Percentiles rank a stretch among this genome's conserved stretches.
phyloP scores from a whole-genome alignment of 192 early-diverging fungal genomes.

The Physocladia obscura region DNA sequence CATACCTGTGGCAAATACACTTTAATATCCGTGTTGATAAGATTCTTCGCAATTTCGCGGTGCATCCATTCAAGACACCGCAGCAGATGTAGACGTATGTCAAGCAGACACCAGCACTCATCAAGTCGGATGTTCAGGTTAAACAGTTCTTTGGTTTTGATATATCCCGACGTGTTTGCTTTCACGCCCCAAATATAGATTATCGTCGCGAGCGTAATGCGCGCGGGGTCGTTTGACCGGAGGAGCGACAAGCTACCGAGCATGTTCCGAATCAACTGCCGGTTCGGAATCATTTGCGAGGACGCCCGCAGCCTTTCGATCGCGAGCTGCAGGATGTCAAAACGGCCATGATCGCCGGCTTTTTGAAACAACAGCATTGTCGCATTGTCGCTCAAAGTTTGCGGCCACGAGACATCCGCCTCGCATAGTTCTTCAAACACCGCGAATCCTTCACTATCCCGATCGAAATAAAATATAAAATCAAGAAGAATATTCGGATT shows the following conservation, averaged over 20 bases:
- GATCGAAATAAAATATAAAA: slow-evolving; percentile 23
- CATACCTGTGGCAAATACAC: slow-evolving; percentile 24
- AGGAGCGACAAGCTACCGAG: slow-evolving; percentile 3
- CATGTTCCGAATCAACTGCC: slow-evolving; percentile 14
- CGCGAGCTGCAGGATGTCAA: slow-evolving; percentile 15
- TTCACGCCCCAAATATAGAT: slow-evolving; percentile 27
- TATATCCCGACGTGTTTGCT: slow-evolving; percentile 11
- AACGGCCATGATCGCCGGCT: slow-evolving; percentile 5
- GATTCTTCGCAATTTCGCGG: slow-evolving; percentile 7
- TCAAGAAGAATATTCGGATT: slow-evolving; percentile 8
- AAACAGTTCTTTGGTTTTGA: slow-evolving; percentile 19
- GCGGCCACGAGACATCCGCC: slow-evolving; percentile 1
- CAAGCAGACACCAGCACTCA: slow-evolving; percentile 30
- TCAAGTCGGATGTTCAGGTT: slow-evolving; percentile 19
- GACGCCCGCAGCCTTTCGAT: neutral
- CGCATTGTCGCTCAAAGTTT: neutral
- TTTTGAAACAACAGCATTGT: slow-evolving; percentile 16
- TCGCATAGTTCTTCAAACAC: slow-evolving; percentile 13
- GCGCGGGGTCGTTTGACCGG: neutral
- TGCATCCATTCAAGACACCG: slow-evolving; percentile 31
- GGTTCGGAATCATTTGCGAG: neutral
- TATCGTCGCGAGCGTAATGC: slow-evolving; percentile 5
- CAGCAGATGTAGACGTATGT: slow-evolving; percentile 24
- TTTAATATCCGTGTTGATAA: slow-evolving; percentile 22
- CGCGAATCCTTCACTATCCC: slow-evolving; percentile 3